Percentiles rank a stretch among this genome's conserved stretches.
phyloP scores from a whole-genome alignment of 306 rosid species.

The Pyrus communis region DNA sequence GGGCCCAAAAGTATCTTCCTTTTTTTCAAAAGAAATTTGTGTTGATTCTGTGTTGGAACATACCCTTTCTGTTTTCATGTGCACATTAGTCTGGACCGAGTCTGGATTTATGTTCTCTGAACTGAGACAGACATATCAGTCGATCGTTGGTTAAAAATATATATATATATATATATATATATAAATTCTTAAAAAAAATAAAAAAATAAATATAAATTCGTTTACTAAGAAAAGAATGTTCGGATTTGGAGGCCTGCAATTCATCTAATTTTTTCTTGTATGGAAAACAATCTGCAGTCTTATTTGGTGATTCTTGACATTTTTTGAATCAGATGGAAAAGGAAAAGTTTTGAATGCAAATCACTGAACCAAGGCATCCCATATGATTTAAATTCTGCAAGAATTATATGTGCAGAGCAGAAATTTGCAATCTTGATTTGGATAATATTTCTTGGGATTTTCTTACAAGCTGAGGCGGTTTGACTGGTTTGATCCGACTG shows the following conservation, averaged over 20 bases:
- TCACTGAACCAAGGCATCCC: neutral
- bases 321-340: neutral
- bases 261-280: neutral
- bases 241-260: conserved; percentile 2
- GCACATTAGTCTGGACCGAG: neutral
- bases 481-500: neutral
- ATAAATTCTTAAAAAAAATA: neutral
- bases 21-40: neutral
- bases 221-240: neutral
- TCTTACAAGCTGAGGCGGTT: neutral
- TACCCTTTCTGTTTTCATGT: neutral
- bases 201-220: neutral
- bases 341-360: neutral
- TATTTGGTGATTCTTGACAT: neutral
- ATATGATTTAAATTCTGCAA: neutral
- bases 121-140: neutral
- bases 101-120: neutral
- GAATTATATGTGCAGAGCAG: neutral
- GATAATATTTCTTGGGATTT: neutral
- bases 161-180: too few species aligned
- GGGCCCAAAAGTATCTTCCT: neutral
- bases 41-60: neutral
- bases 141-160: neutral
- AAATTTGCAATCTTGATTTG: neutral
- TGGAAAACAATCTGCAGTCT: neutral